These are phyloP conservation scores for Tricholoma terreum DNA, from an alignment of 768 basidiomycete species.

Conservation along the genomic window DNA sequence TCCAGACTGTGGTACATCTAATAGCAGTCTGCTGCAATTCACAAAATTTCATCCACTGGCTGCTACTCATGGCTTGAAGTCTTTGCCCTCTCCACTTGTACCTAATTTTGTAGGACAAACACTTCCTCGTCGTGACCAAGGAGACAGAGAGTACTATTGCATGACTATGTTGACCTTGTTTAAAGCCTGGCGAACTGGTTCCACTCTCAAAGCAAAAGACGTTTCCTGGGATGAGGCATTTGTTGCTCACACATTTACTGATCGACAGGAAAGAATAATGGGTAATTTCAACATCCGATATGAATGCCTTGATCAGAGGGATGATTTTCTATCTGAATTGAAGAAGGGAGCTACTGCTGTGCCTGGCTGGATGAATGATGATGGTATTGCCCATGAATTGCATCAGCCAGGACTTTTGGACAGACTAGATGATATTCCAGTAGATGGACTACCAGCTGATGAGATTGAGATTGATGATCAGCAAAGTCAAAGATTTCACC, in stretches of 20 bases:
- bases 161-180: slow-evolving; percentile 29
- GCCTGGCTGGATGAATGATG: neutral
- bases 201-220: slow-evolving; percentile 15
- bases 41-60: too few relatives aligned
- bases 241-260: slow-evolving; percentile 13
- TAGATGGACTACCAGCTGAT: neutral
- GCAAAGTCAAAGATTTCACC: neutral
- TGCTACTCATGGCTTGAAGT: neutral
- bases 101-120: slow-evolving; percentile 2
- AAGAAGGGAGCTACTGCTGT: slow-evolving; percentile 2
- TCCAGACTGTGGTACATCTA: too few relatives aligned
- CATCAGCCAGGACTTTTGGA: neutral
- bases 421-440: neutral
- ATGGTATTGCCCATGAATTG: neutral
- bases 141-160: slow-evolving; percentile 28
- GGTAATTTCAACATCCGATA: slow-evolving; percentile 26
- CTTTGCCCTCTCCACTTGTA: neutral
- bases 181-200: slow-evolving; percentile 22
- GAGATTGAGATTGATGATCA: neutral
- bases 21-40: too few relatives aligned
- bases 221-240: slow-evolving; percentile 22
- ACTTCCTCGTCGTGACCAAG: slow-evolving; percentile 24
- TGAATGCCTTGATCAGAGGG: slow-evolving; percentile 29
- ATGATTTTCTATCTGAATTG: slow-evolving; percentile 24
- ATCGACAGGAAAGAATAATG: slow-evolving; percentile 17